These are phyloP conservation scores for Silene noctiflora DNA, from an alignment of 179 eudicot genomes.

Conservation along the genomic window DNA sequence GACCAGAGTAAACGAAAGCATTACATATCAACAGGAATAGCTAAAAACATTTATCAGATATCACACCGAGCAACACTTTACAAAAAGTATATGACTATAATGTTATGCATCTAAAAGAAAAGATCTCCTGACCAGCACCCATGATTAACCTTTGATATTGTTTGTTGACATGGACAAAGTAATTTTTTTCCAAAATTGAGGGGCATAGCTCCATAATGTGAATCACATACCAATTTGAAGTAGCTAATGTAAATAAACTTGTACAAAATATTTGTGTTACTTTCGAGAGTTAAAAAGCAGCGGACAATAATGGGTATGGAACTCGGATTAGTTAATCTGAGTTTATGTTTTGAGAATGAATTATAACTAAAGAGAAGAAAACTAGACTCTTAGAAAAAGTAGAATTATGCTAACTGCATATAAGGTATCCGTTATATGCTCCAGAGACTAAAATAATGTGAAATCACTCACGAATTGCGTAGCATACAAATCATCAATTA, in stretches of 20 bases:
- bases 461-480: neutral
- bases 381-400: neutral
- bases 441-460: neutral
- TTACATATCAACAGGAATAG: neutral
- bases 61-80: neutral
- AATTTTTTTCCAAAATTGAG: neutral
- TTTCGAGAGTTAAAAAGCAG: neutral
- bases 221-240: neutral
- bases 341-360: neutral
- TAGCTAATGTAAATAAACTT: neutral
- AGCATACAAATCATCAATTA: neutral
- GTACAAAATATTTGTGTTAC: neutral
- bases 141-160: neutral
- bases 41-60: neutral
- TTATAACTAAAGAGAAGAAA: neutral
- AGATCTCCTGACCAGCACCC: neutral
- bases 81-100: neutral
- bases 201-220: neutral
- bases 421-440: neutral
- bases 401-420: neutral
- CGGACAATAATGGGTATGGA: neutral
- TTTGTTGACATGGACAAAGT: constrained; percentile 1
- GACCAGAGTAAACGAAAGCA: constrained; percentile 16
- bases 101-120: neutral
- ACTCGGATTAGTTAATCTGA: neutral